Conservation (phyloP, 768 basidiomycete species). For the Tremella yokohamensis region DNA sequence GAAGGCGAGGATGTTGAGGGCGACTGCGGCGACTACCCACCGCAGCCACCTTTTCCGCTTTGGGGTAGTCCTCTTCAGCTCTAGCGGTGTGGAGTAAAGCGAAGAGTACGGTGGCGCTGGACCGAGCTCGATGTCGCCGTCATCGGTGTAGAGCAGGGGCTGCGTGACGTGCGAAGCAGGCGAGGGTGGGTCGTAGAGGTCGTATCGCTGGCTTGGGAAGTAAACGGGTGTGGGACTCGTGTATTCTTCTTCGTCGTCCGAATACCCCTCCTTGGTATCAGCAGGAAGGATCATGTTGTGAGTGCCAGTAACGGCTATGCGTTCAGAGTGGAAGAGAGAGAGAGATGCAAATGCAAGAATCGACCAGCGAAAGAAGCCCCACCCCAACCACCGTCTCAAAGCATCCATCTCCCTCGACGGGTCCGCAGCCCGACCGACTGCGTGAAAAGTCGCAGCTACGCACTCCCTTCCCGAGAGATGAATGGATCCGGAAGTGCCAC, state of each 20-base stretch:
- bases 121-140: background rate
- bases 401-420: too few species aligned
- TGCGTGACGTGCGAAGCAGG: constrained; percentile 1
- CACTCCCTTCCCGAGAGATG: too few species aligned
- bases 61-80: background rate
- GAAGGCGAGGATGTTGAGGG: background rate
- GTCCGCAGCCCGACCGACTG: too few species aligned
- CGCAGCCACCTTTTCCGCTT: background rate
- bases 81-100: background rate
- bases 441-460: too few species aligned
- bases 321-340: too few species aligned
- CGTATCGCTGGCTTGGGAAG: background rate
- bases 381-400: too few species aligned
- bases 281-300: background rate
- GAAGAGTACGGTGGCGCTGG: constrained; percentile 1
- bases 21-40: background rate
- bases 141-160: background rate
- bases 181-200: background rate
- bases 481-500: too few species aligned
- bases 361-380: too few species aligned
- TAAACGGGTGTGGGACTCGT: background rate
- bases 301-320: too few species aligned
- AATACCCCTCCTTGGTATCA: background rate
- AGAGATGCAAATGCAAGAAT: too few species aligned
- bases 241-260: constrained; percentile 1